phyloP scores from a whole-genome alignment of 805 yeast genomes.

The Pichia occidentalis region DNA sequence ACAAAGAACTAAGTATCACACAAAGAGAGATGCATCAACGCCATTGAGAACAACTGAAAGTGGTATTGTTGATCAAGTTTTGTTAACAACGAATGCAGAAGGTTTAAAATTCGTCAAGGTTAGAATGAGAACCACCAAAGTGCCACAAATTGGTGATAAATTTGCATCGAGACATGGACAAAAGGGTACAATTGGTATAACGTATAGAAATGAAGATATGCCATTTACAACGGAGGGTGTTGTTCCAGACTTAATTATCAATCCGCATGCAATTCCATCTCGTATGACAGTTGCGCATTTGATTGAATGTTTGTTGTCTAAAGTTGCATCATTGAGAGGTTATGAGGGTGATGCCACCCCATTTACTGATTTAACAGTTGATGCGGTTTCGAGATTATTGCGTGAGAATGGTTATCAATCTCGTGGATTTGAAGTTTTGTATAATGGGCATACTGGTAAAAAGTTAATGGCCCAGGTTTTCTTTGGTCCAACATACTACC shows the following conservation, averaged over 20 bases:
- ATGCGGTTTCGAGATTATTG: conserved; percentile 85
- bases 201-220: conserved; percentile 98
- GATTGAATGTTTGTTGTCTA: conserved; percentile 93
- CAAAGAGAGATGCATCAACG: conserved; percentile 97
- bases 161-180: conserved; percentile 99
- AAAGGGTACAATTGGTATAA: conserved; percentile 99
- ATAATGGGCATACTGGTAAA: conserved; percentile 98
- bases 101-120: conserved; percentile 97
- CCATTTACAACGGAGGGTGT: conserved; percentile 94
- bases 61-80: conserved; percentile 97
- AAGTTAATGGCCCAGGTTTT: conserved; percentile 96
- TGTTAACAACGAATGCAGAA: conserved; percentile 95
- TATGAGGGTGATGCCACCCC: conserved; percentile 99
- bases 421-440: conserved; percentile 98
- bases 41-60: conserved; percentile 94
- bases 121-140: conserved; percentile 96
- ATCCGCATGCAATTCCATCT: conserved; percentile 99
- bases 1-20: conserved; percentile 96
- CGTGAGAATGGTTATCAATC: conserved; percentile 97
- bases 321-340: conserved; percentile 92
- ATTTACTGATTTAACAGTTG: conserved; percentile 96
- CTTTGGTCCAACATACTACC: conserved; percentile 99
- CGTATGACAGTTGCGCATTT: conserved; percentile 99
- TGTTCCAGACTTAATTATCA: conserved; percentile 95
- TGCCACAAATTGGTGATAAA: conserved; percentile 98